Evolutionary conservation across 192 early-diverging fungal genomes (phyloP), one percentile per base, ranked within the genome.

Genomic region (Umbelopsis sp.): DNA sequence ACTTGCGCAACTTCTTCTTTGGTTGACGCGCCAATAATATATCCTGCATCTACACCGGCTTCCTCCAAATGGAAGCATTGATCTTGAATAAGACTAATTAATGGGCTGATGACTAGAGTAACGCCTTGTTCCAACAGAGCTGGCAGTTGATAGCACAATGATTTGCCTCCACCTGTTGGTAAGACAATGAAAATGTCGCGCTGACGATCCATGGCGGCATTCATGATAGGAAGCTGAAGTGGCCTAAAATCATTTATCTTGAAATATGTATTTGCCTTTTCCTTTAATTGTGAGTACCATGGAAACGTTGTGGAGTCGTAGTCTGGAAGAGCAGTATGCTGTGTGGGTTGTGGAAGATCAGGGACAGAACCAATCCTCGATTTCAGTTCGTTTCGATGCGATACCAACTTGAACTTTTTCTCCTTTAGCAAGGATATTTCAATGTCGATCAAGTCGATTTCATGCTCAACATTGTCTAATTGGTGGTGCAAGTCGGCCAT

Each of bases 141-240:
- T 0, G 95, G 95, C 10, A 98, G 83, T 82, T 96, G 95, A 77
- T 97, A 97, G 79, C 97, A 99, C 21, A 97, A 83, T 36, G 90
- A 92, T 77, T 99, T 99, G 14, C 96, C 97, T 5, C 95, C 96
- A 38, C 97, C 97, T 0, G 96, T 97, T 2, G 97, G 96, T 91
- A 99, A 94, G 26, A 97, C 83, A 41, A 99, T 91, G 80, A 99
- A 94, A 24, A 89, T 82, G 72, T 98, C 96, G n/a, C 68, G 45
- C 49, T 88, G 80, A 21, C 92, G 93, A 24, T 83, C 71, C 10
- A 97, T 74, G 3, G 94, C 90, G 2, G 94, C 91, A 75, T 97
- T 94, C 62, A 98, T 93, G 5, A 92, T 93, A 25, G 92, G 89
- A 8, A 93, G 74, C 79, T 98, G 97, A 50, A 93, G 89, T n/a